Evolutionary conservation across 768 basidiomycete species (phyloP).

Genomic region (Trametes maxima): DNA sequence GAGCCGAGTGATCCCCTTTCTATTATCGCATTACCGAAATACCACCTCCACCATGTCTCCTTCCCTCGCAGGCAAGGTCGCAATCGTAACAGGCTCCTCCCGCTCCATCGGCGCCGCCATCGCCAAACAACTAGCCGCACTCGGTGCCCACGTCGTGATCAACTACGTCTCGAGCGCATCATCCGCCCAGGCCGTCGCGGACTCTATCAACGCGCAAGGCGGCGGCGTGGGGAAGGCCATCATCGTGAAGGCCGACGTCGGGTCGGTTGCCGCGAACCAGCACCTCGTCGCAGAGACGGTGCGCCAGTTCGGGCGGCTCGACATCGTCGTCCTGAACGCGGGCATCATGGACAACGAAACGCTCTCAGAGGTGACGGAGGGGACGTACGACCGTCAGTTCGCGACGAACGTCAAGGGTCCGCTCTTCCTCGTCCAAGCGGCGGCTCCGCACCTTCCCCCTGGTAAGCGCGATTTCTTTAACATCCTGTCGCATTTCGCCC

Average conservation of each 20-base stretch:
- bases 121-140: conserved; percentile 51
- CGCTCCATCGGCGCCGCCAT: conserved; percentile 61
- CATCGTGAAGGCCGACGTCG: conserved; percentile 54
- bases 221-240: conserved; percentile 46
- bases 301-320: conserved; percentile 51
- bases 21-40: no score
- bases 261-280: conserved; percentile 49
- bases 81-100: conserved; percentile 60
- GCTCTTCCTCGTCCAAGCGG: conserved; percentile 54
- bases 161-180: conserved; percentile 50
- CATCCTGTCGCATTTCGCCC: no score
- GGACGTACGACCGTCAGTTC: conserved; percentile 53
- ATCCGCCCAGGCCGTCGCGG: conserved; percentile 51
- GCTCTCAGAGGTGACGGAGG: conserved; percentile 54
- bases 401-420: conserved; percentile 62
- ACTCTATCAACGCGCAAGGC: conserved; percentile 47
- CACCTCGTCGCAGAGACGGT: conserved; percentile 50
- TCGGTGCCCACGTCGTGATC: conserved; percentile 60
- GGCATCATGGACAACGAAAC: conserved; percentile 55
- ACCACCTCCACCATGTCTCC: conserved; percentile 12
- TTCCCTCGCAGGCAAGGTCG: conserved; percentile 33
- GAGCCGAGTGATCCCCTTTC: no score
- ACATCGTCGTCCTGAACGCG: conserved; percentile 62
- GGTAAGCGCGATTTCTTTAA: conserved; percentile 34
- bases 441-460: conserved; percentile 43